Evolutionary conservation across 768 basidiomycete genomes (phyloP), one percentile per base, ranked within the genome.

Genomic region (Crepidotus variabilis): DNA sequence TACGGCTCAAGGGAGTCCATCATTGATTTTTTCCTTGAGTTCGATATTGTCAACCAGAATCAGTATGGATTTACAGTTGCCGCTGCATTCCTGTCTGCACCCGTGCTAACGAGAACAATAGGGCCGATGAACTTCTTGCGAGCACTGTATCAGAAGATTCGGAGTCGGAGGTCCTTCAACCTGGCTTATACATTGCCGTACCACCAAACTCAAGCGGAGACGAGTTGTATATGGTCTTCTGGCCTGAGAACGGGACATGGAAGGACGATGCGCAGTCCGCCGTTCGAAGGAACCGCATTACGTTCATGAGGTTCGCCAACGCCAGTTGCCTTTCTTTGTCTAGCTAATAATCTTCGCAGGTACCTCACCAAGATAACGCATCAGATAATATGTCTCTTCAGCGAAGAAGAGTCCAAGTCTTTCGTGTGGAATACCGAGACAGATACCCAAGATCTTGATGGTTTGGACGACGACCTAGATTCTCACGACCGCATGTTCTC

Each of bases 221-320:
- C n/a, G 51, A 56, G 46, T 49, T 80, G 7, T 82, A 80, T 50
- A 72, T 83, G 11, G 60, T 86, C 5, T 85, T 82, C 55, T 87
- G 86, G 85, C 84, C 84, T 0, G 82, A 87, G 57, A 72, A 81
- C 28, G 73, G 68, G 0, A 85, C 84, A 0, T 86, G 85, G 85
- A 64, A 78, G 34, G 82, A 85, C 62, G 67, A 71, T 16, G 76
- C 81, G 0, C 36, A 68, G 5, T 69, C 75, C 1, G 68, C 80
- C 3, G 74, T 81, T 50, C 63, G 72, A 28, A 74, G 78, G 2
- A 86, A 85, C 67, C 73, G 85, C 6, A 70, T 80, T 2, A 82
- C 83, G 0, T 86, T 86, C 60, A 85, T 86, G 82, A 69, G 84
- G 85, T 81, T 66, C 39, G 67, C 55, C 6, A 46, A 14, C 6